Conservation (phyloP, 768 basidiomycete genomes). For the Naganishia antarctica region DNA sequence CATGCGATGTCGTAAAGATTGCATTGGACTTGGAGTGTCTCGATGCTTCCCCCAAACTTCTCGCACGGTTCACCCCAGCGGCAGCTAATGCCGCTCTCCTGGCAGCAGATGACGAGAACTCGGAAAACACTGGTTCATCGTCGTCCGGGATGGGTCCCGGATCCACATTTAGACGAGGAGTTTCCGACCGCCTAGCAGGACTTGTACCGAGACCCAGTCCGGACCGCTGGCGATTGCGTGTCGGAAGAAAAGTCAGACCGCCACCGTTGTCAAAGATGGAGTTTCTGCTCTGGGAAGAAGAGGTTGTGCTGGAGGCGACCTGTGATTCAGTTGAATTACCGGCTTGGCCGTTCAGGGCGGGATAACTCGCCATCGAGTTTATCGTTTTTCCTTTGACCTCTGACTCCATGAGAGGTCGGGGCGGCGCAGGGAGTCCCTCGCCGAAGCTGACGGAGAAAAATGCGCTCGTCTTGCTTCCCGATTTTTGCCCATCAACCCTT, state of each 20-base stretch:
- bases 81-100: conserved; percentile 3
- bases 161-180: neutral
- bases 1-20: conserved; percentile 8
- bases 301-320: neutral
- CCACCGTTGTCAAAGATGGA: conserved; percentile 13
- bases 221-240: conserved; percentile 14
- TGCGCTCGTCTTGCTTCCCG: conserved; percentile 39
- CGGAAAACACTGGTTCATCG: conserved; percentile 12
- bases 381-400: conserved; percentile 8
- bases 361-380: conserved; percentile 31
- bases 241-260: neutral
- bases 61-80: conserved; percentile 14
- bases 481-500: neutral
- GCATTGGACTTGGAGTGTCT: conserved; percentile 11
- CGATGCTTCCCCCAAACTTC: conserved; percentile 12
- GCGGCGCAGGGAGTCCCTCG: conserved; percentile 39
- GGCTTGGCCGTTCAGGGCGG: neutral
- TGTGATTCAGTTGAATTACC: neutral
- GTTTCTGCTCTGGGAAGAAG: neutral
- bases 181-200: conserved; percentile 2
- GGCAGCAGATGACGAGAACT: conserved; percentile 1
- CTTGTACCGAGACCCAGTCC: conserved; percentile 11
- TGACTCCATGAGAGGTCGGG: conserved; percentile 33
- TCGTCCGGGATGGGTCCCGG: neutral
- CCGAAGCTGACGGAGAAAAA: conserved; percentile 40